Evolutionary conservation across 176 grass and related monocot genomes (phyloP), one percentile per base, ranked within the genome.

Genomic region (Bolboschoenus planiculmis): DNA sequence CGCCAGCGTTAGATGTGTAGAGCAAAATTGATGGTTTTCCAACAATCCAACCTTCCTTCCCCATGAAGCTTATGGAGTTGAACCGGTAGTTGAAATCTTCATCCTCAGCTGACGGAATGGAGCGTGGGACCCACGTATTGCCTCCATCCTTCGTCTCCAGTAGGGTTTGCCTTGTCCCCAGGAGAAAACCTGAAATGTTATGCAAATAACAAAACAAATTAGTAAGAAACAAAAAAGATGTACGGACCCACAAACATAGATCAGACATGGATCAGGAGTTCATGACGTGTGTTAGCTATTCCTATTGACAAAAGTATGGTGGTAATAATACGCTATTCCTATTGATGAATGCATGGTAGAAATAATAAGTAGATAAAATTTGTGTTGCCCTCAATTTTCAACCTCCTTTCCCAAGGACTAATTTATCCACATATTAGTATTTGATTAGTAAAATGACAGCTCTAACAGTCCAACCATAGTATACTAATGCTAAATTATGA

Each of bases 61-160:
- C 92, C 72, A 86, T 86, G 87, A 98, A 98, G 78, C 95, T 98
- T 46, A 95, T 90, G 0, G 95, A 98, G 74, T 98, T 98, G 85
- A 98, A 95, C 27, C 95, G 79, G 84, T 98, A 98, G 87, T 98
- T 98, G 86, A 98, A 98, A 84, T 98, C 95, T 67, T 98, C 95
- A 54, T 98, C 95, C 79, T 98, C 95, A 0, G 95, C 92, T 2
- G 95, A 98, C 30, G 92, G 87, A 60, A 98, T 98, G 53, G 92
- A 98, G 20, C 92, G 87, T 27, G 89, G 92, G 56, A 82, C 59
- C 96, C 96, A 98, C 31, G 87, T 93, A 50, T 81, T 72, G 0
- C 96, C 96, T 39, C 89, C 92, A 43, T 98, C 90, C 78, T 98
- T 98, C 5, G 96, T 98, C 87, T 98, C 96, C 56, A 98, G 40